Evolutionary conservation across 352 stramenopile genomes (phyloP).

Genomic region (Pythium chondricola): DNA sequence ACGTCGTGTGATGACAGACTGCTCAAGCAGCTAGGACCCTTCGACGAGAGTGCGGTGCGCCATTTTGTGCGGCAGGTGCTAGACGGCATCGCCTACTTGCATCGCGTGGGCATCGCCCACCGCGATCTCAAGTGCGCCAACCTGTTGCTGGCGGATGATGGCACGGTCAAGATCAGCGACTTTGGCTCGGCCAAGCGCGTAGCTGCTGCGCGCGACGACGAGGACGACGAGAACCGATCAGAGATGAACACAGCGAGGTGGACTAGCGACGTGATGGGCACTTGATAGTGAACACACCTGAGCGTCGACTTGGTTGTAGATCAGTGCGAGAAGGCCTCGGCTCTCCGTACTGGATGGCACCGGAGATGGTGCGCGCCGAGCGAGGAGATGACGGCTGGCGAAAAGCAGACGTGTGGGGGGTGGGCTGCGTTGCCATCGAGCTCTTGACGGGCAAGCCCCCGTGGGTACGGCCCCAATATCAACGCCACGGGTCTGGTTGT

Average conservation of each 20-base stretch:
- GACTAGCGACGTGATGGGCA: not conserved
- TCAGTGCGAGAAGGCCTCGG: slow-evolving; percentile 74
- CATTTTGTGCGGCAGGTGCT: slow-evolving; percentile 57
- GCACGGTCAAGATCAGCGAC: slow-evolving; percentile 81
- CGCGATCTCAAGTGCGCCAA: slow-evolving; percentile 88
- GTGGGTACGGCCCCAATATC: slow-evolving; percentile 37
- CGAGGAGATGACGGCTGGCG: slow-evolving; percentile 65
- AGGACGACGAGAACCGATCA: not conserved
- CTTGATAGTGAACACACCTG: not conserved
- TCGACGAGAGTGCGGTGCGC: slow-evolving; percentile 57
- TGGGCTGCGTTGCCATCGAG: slow-evolving; percentile 88
- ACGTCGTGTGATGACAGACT: slow-evolving; percentile 49
- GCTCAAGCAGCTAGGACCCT: slow-evolving; percentile 71
- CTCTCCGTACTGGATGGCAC: slow-evolving; percentile 94
- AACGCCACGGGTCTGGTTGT: not conserved
- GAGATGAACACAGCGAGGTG: too few species aligned
- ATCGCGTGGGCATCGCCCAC: slow-evolving; percentile 65
- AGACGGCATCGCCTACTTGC: slow-evolving; percentile 62
- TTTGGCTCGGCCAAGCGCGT: slow-evolving; percentile 72
- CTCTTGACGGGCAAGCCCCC: slow-evolving; percentile 85
- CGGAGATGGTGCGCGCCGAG: slow-evolving; percentile 89
- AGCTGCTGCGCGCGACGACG: not conserved
- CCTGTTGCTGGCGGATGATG: slow-evolving; percentile 55
- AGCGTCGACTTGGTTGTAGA: slow-evolving; percentile 25
- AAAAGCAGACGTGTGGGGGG: slow-evolving; percentile 89